These are phyloP conservation scores for Aulographum hederae DNA, from an alignment of 2,329 filamentous ascomycete species.

Conservation along the genomic window DNA sequence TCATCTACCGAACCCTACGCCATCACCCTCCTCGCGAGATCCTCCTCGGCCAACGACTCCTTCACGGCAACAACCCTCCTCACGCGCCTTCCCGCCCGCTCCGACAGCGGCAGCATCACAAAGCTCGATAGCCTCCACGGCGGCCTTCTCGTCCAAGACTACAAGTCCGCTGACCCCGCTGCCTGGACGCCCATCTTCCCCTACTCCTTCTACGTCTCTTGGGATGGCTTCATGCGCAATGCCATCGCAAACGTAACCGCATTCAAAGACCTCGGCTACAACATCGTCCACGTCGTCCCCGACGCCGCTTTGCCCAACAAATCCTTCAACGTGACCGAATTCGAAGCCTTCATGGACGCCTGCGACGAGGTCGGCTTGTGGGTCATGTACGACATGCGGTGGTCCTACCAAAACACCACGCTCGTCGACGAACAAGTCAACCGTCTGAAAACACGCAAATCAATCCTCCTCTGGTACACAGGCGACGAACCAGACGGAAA, in stretches of 20 bases:
- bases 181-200: slow-evolving; percentile 24
- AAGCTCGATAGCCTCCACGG: slow-evolving; percentile 29
- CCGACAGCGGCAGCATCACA: slow-evolving; percentile 24
- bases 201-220: slow-evolving; percentile 26
- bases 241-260: slow-evolving; percentile 16
- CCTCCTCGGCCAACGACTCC: slow-evolving; percentile 12
- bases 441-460: slow-evolving; percentile 14
- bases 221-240: slow-evolving; percentile 18
- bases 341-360: slow-evolving; percentile 22
- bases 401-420: slow-evolving; percentile 20
- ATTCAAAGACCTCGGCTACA: slow-evolving; percentile 27
- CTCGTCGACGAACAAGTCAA: slow-evolving; percentile 20
- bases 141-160: slow-evolving; percentile 21
- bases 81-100: slow-evolving; percentile 22
- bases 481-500: slow-evolving; percentile 38
- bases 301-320: slow-evolving; percentile 21
- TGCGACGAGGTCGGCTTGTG: slow-evolving; percentile 26
- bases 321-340: slow-evolving; percentile 14
- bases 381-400: slow-evolving; percentile 29
- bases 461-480: slow-evolving; percentile 29
- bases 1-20: slow-evolving; percentile 17
- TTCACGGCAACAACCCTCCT: slow-evolving; percentile 20
- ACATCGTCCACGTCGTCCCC: slow-evolving; percentile 27
- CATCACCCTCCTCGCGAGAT: slow-evolving; percentile 16
- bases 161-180: slow-evolving; percentile 9